Conservation (phyloP, 1,284 basidiomycete genomes). For the Ganoderma meredithae region DNA sequence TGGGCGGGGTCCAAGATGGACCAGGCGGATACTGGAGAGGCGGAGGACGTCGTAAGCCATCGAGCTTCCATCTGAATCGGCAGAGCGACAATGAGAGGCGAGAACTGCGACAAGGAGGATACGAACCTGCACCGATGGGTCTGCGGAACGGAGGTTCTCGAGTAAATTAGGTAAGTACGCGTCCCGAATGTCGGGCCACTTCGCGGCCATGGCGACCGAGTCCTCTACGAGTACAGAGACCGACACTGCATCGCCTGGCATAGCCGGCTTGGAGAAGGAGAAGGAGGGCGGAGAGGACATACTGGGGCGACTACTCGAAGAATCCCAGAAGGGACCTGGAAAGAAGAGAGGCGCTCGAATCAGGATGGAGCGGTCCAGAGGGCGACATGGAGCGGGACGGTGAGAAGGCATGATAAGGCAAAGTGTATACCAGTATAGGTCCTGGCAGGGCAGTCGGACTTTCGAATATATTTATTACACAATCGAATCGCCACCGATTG, state of each 20-base stretch:
- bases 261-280: constrained; percentile 45
- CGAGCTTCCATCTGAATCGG: constrained; percentile 48
- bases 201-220: constrained; percentile 53
- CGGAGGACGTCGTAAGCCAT: constrained; percentile 46
- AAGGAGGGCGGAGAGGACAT: constrained; percentile 35
- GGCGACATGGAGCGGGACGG: constrained; percentile 32
- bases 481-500: constrained; percentile 7
- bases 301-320: constrained; percentile 30
- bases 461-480: constrained; percentile 32
- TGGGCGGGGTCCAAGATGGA: constrained; percentile 26
- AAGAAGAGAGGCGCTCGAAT: constrained; percentile 32
- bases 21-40: constrained; percentile 26
- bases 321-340: constrained; percentile 32
- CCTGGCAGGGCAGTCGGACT: constrained; percentile 38
- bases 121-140: constrained; percentile 48
- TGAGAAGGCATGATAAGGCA: constrained; percentile 41
- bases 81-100: constrained; percentile 22
- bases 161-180: constrained; percentile 60
- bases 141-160: constrained; percentile 48
- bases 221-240: constrained; percentile 70
- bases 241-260: constrained; percentile 51
- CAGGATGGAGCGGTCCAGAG: constrained; percentile 34
- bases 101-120: constrained; percentile 9
- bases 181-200: constrained; percentile 64
- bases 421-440: constrained; percentile 42